A percentile compares a stretch with the other conserved stretches of the same genome.
phyloP scores from a whole-genome alignment of 202 grass and related monocot species.

The Musa balbisiana region DNA sequence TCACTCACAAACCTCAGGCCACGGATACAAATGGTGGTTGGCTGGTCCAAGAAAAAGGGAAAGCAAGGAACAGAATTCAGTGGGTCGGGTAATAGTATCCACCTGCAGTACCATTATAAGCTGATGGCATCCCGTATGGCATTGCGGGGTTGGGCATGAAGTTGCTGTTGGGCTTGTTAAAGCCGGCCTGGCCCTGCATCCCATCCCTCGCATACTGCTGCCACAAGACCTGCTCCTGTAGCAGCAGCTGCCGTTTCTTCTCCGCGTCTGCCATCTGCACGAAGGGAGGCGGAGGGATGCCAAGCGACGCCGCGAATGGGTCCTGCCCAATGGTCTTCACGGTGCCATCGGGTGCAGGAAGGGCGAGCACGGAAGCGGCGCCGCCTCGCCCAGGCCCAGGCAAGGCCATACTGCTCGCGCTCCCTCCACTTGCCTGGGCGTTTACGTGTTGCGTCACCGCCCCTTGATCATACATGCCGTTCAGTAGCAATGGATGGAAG shows the following conservation, averaged over 20 bases:
- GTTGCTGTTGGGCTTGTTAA: constrained; percentile 15
- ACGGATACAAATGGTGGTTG: no score
- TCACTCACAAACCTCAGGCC: no score
- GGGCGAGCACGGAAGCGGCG: constrained; percentile 31
- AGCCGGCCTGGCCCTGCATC: constrained; percentile 36
- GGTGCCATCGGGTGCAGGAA: constrained; percentile 45
- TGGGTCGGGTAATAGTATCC: neutral
- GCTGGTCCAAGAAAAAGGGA: neutral
- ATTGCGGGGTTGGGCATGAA: neutral
- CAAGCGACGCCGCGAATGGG: constrained; percentile 50
- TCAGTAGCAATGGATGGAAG: constrained; percentile 49
- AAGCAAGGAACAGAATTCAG: neutral
- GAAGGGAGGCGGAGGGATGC: constrained; percentile 43
- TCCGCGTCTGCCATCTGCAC: constrained; percentile 78
- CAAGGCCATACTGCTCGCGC: constrained; percentile 56
- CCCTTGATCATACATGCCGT: constrained; percentile 76
- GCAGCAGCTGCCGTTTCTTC: constrained; percentile 49
- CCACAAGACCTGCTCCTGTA: constrained; percentile 52
- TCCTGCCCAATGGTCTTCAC: constrained; percentile 22
- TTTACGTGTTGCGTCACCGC: constrained; percentile 28
- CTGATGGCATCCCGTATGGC: neutral
- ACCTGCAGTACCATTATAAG: neutral
- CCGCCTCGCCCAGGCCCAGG: constrained; percentile 7
- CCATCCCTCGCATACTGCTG: constrained; percentile 44
- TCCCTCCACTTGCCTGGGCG: constrained; percentile 35